Base-by-base conservation (phyloP, 2,329 filamentous ascomycete species). In the Pseudogymnoascus destructans region DNA sequence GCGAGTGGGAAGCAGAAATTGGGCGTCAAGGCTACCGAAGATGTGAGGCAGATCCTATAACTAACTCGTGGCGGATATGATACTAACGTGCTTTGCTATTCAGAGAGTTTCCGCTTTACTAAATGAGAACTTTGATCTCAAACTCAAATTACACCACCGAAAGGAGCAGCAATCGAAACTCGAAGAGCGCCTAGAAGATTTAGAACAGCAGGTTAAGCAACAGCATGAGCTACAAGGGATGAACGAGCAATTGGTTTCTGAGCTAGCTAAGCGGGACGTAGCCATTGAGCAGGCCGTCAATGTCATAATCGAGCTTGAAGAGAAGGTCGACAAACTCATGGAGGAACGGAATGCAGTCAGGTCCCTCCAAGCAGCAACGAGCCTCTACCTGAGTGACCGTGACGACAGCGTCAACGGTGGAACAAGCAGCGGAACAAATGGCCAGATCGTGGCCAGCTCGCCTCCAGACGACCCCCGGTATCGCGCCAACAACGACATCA, bases 41-140 rank as follows among this genome's bases (percentile, higher is more conserved):
- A 82, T 72, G 81, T 84, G 70, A 59, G 74, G 61, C 27, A 46
- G 8, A 17, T 60, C 17, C 52, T 42, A 11, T 40, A n/a, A 25
- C 33, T 21, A n/a, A 59, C 5, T 52, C 40, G 33, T 15, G n/a
- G 60, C 64, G 58, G 10, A 19, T 10, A 5, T 27, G 25, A 35
- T 46, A n/a, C 54, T 33, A 63, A 38, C 52, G 2, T 52, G 35
- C 11, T 59, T 46, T 11, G 58, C 35, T 40, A 52, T 42, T 9
- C 55, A 86, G 77, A 80, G 83, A 58, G 72, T 88, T 57, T 86
- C 85, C 3, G 83, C 75, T 1, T 71, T 89, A 19, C 82, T 85
- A 68, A 89, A 89, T 67, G 81, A 87, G 70, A 89, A 89, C 65
- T 89, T 89, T 64, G 85, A 87, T 63, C 75, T 89, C 40, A 89